These are phyloP conservation scores for Ophiostoma angusticollis DNA, from an alignment of 2,329 filamentous ascomycete genomes.

Conservation along the genomic window DNA sequence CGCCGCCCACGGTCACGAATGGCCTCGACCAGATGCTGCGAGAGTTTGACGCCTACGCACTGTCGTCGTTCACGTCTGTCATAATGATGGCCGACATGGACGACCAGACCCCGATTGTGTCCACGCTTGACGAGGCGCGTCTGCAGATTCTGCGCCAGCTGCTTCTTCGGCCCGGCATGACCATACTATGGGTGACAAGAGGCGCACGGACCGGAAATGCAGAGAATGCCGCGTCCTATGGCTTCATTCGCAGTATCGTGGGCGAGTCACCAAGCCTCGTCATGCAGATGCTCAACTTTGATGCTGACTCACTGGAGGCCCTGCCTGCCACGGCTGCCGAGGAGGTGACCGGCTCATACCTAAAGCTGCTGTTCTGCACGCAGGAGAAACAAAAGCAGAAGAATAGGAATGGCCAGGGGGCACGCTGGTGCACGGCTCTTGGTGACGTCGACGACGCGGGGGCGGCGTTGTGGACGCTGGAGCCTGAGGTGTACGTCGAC, in stretches of 20 bases:
- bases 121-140: conserved; percentile 21
- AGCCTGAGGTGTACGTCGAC: conserved; percentile 27
- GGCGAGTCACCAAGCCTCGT: conserved; percentile 21
- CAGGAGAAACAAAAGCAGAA: neutral
- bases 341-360: conserved; percentile 16
- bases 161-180: conserved; percentile 19
- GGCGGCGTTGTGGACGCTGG: too few relatives aligned
- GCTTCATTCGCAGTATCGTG: conserved; percentile 20
- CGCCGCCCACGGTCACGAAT: neutral
- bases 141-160: conserved; percentile 17
- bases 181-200: conserved; percentile 21
- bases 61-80: conserved; percentile 18
- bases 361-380: conserved; percentile 13
- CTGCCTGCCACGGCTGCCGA: too few relatives aligned
- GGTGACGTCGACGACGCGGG: too few relatives aligned
- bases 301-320: too few relatives aligned
- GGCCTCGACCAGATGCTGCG: conserved; percentile 19
- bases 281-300: conserved; percentile 22
- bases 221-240: conserved; percentile 21
- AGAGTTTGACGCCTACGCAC: neutral
- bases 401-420: too few relatives aligned
- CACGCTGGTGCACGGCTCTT: too few relatives aligned
- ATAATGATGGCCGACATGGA: conserved; percentile 27
- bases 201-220: conserved; percentile 15
- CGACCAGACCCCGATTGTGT: conserved; percentile 18